Evolutionary conservation across 768 basidiomycete genomes (phyloP).

Genomic region (Mycena amicta): DNA sequence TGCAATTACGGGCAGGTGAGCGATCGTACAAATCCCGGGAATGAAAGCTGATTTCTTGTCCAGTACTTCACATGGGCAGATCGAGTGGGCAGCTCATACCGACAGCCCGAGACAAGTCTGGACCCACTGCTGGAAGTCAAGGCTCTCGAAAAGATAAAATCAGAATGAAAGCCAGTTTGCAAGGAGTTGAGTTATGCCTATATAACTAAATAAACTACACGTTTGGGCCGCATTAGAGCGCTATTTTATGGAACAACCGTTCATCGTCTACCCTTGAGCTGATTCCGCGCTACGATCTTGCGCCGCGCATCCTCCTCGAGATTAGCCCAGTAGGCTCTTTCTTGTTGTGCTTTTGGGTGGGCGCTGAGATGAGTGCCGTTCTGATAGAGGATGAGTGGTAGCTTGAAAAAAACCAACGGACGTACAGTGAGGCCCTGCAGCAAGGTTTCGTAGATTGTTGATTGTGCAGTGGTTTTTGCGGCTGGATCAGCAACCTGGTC

Average conservation of each 20-base stretch:
- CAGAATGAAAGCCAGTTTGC: constrained; percentile 4
- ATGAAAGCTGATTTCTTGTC: constrained; percentile 20
- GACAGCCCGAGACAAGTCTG: constrained; percentile 78
- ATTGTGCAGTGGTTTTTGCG: constrained; percentile 67
- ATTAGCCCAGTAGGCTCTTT: constrained; percentile 85
- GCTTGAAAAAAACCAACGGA: constrained; percentile 15
- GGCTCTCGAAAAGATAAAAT: constrained; percentile 23
- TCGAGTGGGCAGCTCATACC: constrained; percentile 80
- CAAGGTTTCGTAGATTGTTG: constrained; percentile 73
- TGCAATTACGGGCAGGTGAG: constrained; percentile 91
- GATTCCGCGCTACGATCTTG: constrained; percentile 49
- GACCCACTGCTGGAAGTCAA: constrained; percentile 83
- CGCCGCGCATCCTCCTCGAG: constrained; percentile 79
- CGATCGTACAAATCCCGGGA: constrained; percentile 9
- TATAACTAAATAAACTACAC: neutral
- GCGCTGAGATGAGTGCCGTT: constrained; percentile 69
- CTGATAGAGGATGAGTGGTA: constrained; percentile 34
- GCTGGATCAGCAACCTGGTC: constrained; percentile 62
- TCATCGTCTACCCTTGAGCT: constrained; percentile 25
- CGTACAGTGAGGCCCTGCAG: constrained; percentile 78
- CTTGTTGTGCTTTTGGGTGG: constrained; percentile 85
- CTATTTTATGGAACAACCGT: too few relatives aligned
- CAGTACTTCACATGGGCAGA: constrained; percentile 99
- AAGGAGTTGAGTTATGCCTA: neutral
- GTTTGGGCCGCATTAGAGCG: too few relatives aligned